Percentiles rank a stretch among this genome's conserved stretches.
Evolutionary conservation across 2,329 filamentous ascomycete genomes (phyloP).

Genomic region (Thelonectria blattea): DNA sequence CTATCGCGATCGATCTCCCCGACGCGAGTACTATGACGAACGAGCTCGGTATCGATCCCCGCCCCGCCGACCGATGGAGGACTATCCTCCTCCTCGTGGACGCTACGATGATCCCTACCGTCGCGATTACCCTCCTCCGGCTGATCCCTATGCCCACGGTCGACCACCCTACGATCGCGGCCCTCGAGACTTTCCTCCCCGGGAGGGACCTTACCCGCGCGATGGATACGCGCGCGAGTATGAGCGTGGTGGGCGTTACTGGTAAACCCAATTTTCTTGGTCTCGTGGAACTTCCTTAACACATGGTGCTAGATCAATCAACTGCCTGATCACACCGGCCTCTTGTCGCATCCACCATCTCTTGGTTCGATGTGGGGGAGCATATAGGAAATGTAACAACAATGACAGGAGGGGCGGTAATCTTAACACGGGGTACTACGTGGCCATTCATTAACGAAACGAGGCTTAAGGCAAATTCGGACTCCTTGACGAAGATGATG

Average conservation of each 20-base stretch:
- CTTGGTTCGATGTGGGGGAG: constrained; percentile 22
- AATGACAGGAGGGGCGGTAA: constrained; percentile 27
- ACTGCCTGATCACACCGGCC: constrained; percentile 26
- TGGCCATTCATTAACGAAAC: constrained; percentile 24
- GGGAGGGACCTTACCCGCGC: constrained; percentile 48
- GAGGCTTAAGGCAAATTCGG: constrained; percentile 22
- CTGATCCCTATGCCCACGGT: constrained; percentile 66
- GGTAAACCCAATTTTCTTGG: constrained; percentile 47
- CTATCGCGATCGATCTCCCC: constrained; percentile 87
- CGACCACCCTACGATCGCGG: constrained; percentile 63
- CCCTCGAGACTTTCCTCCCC: constrained; percentile 57
- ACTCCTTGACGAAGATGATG: constrained; percentile 29
- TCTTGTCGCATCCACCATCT: constrained; percentile 21
- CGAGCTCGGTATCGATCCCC: constrained; percentile 82
- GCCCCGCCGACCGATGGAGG: constrained; percentile 77
- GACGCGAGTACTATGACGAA: constrained; percentile 88
- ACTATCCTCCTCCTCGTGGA: constrained; percentile 73
- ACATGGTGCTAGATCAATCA: constrained; percentile 43
- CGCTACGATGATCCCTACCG: constrained; percentile 81
- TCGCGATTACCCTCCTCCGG: constrained; percentile 69
- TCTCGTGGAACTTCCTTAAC: constrained; percentile 45
- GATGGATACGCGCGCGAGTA: constrained; percentile 56
- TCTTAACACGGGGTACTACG: constrained; percentile 29
- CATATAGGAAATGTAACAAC: constrained; percentile 27
- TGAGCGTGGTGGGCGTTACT: constrained; percentile 57